A percentile compares a stretch with the other conserved stretches of the same genome.
These are phyloP conservation scores for Penicillium psychrosexuale DNA, from an alignment of 2,329 filamentous ascomycete genomes.

Conservation along the genomic window DNA sequence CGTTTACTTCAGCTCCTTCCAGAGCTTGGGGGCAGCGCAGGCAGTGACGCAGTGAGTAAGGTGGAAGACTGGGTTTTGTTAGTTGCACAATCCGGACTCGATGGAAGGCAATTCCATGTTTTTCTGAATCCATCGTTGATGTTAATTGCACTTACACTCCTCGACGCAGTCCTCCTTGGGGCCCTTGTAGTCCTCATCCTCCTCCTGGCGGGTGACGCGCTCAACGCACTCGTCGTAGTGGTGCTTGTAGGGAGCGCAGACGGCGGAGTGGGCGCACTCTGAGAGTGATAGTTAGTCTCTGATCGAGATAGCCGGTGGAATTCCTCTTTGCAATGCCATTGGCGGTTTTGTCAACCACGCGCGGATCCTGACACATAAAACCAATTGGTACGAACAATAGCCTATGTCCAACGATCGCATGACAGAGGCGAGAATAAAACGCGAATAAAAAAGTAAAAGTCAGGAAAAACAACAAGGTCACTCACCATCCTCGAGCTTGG, in stretches of 20 bases:
- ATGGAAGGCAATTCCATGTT: not conserved
- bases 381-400: slow-evolving; percentile 4
- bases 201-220: slow-evolving; percentile 70
- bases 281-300: slow-evolving; percentile 19
- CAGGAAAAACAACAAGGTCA: slow-evolving; percentile 27
- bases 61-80: slow-evolving; percentile 77
- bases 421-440: not conserved
- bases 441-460: not conserved
- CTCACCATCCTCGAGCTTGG: slow-evolving; percentile 87
- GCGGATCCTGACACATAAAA: slow-evolving; percentile 3
- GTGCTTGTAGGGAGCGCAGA: slow-evolving; percentile 88
- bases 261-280: slow-evolving; percentile 87
- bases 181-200: slow-evolving; percentile 68
- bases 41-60: slow-evolving; percentile 90
- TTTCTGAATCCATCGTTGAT: not conserved
- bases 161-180: slow-evolving; percentile 95
- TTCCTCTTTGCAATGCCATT: slow-evolving; percentile 17
- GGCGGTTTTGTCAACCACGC: slow-evolving; percentile 3
- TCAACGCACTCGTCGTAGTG: slow-evolving; percentile 98
- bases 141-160: slow-evolving; percentile 72
- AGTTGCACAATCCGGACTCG: slow-evolving; percentile 1
- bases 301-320: not conserved
- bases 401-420: not conserved
- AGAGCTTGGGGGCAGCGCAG: slow-evolving; percentile 96
- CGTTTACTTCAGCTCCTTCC: slow-evolving; percentile 81